A percentile compares a stretch with the other conserved stretches of the same genome.
Conservation (phyloP, 2,329 filamentous ascomycete species). For the Allantophomopsis lycopodina region DNA sequence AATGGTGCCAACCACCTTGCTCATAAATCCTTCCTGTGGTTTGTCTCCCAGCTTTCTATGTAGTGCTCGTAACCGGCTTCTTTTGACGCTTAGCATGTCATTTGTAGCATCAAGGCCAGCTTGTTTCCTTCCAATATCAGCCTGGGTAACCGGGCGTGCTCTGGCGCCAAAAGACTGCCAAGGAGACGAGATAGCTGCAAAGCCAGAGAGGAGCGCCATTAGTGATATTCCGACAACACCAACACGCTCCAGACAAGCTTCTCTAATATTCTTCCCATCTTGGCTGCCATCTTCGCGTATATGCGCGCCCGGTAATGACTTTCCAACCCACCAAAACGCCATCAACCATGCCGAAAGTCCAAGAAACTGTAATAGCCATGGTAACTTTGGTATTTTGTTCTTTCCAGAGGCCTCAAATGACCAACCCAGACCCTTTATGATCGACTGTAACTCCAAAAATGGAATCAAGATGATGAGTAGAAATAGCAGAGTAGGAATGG, state of each 20-base stretch:
- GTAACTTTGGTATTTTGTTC: conserved; percentile 39
- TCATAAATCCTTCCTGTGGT: conserved; percentile 44
- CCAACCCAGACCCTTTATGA: conserved; percentile 39
- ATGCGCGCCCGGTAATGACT: conserved; percentile 41
- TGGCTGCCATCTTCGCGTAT: conserved; percentile 28
- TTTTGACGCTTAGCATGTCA: conserved; percentile 67
- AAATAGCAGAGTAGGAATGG: conserved; percentile 57
- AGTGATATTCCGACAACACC: conserved; percentile 75
- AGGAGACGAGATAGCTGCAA: conserved; percentile 74
- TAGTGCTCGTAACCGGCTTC: conserved; percentile 55
- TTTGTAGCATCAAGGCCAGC: conserved; percentile 65
- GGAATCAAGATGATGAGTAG: conserved; percentile 65
- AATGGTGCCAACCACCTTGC: conserved; percentile 60
- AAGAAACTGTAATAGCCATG: conserved; percentile 48
- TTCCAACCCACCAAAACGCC: conserved; percentile 64
- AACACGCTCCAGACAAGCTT: conserved; percentile 51
- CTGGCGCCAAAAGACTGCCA: conserved; percentile 71
- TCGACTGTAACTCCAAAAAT: conserved; percentile 57
- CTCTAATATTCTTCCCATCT: conserved; percentile 18
- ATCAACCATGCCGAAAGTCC: conserved; percentile 58
- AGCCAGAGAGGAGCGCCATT: conserved; percentile 81
- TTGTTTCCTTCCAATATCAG: conserved; percentile 64
- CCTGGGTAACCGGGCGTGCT: conserved; percentile 52
- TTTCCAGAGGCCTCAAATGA: conserved; percentile 44
- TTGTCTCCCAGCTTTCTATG: conserved; percentile 45